Conservation (phyloP, 2,329 filamentous ascomycete species). For the Nemania bipapillata region DNA sequence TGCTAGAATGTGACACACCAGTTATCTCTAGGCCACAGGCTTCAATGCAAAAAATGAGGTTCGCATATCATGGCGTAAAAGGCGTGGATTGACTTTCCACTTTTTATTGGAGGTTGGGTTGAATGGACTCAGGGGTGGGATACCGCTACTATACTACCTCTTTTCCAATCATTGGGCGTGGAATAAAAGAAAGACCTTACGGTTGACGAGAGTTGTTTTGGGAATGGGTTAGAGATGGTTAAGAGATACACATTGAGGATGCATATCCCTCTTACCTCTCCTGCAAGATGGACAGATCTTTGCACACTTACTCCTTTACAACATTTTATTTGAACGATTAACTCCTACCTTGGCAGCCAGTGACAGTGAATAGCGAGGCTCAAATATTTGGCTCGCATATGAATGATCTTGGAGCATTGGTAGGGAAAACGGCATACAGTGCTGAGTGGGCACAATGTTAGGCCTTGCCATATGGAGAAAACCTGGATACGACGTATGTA, state of each 20-base stretch:
- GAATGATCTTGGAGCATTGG: background rate
- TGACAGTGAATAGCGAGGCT: background rate
- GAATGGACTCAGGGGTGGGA: slow-evolving; percentile 28
- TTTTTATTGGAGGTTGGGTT: slow-evolving; percentile 29
- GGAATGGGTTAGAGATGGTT: slow-evolving; percentile 20
- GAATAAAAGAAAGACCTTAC: slow-evolving; percentile 14
- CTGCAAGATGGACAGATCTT: slow-evolving; percentile 31
- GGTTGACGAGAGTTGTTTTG: slow-evolving; percentile 19
- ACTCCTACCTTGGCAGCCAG: background rate
- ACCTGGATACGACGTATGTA: too few relatives aligned
- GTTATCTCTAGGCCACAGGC: slow-evolving; percentile 27
- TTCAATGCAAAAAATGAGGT: slow-evolving; percentile 29
- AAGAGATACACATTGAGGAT: slow-evolving; percentile 27
- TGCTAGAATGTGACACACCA: slow-evolving; percentile 18
- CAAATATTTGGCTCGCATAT: background rate
- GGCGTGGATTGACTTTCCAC: slow-evolving; percentile 37
- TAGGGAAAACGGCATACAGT: too few relatives aligned
- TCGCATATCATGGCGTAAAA: slow-evolving; percentile 41
- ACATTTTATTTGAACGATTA: background rate
- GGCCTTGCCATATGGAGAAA: background rate
- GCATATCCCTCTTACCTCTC: slow-evolving; percentile 26
- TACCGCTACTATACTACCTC: slow-evolving; percentile 25
- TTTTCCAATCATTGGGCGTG: slow-evolving; percentile 14
- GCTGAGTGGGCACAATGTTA: too few relatives aligned
- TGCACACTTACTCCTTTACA: slow-evolving; percentile 7